These are phyloP conservation scores for Talaromyces amestolkiae DNA, from an alignment of 2,329 filamentous ascomycete genomes.

Conservation along the genomic window DNA sequence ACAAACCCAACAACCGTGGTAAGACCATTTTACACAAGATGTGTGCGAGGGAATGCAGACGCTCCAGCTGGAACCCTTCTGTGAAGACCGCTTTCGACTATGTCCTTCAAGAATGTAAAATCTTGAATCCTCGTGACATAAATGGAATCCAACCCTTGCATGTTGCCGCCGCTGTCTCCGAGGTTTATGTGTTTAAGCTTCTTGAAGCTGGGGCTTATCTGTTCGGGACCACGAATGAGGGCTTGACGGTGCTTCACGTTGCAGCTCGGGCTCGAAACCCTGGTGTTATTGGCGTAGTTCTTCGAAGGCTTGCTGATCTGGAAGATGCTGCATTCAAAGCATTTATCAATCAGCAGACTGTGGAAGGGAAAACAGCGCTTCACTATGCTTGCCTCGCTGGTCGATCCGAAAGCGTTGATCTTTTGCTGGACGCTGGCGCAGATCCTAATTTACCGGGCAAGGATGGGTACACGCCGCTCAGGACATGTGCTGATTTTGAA, in stretches of 20 bases:
- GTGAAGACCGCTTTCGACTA: conserved; percentile 11
- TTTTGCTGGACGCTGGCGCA: conserved; percentile 7
- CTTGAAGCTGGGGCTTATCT: conserved; percentile 21
- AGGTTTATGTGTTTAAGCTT: conserved; percentile 19
- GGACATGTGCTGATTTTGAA: conserved; percentile 14
- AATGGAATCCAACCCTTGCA: conserved; percentile 21
- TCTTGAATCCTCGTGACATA: conserved; percentile 17
- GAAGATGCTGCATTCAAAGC: background rate
- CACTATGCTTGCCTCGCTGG: conserved; percentile 22
- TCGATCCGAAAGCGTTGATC: conserved; percentile 5
- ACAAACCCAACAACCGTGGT: conserved; percentile 9
- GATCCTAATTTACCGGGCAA: conserved; percentile 8
- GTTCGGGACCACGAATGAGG: conserved; percentile 18
- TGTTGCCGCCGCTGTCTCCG: conserved; percentile 21
- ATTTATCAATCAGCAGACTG: conserved; percentile 20
- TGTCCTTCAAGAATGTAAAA: conserved; percentile 20
- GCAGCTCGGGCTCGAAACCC: conserved; percentile 21
- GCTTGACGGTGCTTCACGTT: conserved; percentile 22
- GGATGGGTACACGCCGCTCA: conserved; percentile 11
- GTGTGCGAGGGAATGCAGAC: background rate
- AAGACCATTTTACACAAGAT: conserved; percentile 11
- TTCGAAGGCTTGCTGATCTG: background rate
- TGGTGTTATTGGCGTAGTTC: conserved; percentile 17
- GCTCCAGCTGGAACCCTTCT: background rate
- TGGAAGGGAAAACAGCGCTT: conserved; percentile 20